Percentiles rank a stretch among this genome's conserved stretches.
Conservation (phyloP, 805 yeast species). For the Yamadazyma nakazawae region DNA sequence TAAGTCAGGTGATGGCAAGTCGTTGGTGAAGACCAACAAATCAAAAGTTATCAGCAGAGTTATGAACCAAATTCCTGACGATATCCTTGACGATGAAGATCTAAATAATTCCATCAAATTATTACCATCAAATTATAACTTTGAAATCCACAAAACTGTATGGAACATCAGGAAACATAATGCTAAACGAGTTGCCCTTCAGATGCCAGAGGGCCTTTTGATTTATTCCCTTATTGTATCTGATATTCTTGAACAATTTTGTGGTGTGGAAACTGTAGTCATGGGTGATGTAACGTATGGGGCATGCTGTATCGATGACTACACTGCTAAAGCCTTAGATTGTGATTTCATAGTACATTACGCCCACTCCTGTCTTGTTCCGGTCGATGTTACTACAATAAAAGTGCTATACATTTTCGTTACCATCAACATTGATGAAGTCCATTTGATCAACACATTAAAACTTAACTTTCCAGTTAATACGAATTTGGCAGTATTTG, state of each 20-base stretch:
- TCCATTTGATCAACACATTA: slow-evolving; percentile 75
- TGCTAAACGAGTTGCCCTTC: slow-evolving; percentile 85
- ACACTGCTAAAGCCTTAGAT: slow-evolving; percentile 85
- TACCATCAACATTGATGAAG: slow-evolving; percentile 83
- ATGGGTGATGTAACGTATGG: slow-evolving; percentile 99
- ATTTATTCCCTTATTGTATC: slow-evolving; percentile 86
- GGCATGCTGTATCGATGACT: slow-evolving; percentile 97
- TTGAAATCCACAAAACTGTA: slow-evolving; percentile 92
- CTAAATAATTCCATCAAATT: slow-evolving; percentile 79
- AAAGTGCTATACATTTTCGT: slow-evolving; percentile 95
- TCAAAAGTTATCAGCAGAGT: slow-evolving; percentile 51
- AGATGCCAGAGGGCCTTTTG: slow-evolving; percentile 95
- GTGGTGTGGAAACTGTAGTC: slow-evolving; percentile 79
- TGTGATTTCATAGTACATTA: slow-evolving; percentile 95
- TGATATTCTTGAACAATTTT: slow-evolving; percentile 90
- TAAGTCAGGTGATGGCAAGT: slow-evolving; percentile 22
- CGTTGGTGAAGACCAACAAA: slow-evolving; percentile 16
- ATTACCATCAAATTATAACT: slow-evolving; percentile 88
- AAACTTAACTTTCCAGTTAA: slow-evolving; percentile 64
- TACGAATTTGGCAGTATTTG: slow-evolving; percentile 75
- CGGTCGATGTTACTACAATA: slow-evolving; percentile 86
- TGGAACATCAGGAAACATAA: slow-evolving; percentile 80
- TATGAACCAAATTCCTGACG: slow-evolving; percentile 84
- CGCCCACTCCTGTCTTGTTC: slow-evolving; percentile 96
- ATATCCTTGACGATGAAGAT: slow-evolving; percentile 74